A percentile compares a stretch with the other conserved stretches of the same genome.
These are phyloP conservation scores for Penicillium brasilianum DNA, from an alignment of 2,329 filamentous ascomycete species.

Conservation along the genomic window DNA sequence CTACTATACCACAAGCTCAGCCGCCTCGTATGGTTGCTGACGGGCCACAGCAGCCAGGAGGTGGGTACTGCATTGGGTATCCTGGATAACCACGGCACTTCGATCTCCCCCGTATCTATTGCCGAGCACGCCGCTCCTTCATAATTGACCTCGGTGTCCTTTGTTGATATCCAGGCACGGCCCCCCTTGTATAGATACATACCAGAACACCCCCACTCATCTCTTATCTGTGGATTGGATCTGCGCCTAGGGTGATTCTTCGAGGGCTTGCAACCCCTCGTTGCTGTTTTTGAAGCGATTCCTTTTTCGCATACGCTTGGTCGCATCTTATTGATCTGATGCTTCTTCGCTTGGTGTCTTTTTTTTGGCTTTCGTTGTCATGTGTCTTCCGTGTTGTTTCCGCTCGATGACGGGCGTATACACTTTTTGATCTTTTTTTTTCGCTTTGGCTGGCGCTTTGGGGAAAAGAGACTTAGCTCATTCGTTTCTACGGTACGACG, in stretches of 20 bases:
- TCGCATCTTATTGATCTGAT: background rate
- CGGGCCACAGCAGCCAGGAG: slow-evolving; percentile 40
- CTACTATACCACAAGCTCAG: slow-evolving; percentile 44
- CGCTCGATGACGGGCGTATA: slow-evolving; percentile 4
- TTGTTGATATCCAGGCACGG: background rate
- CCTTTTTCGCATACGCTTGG: slow-evolving; percentile 1
- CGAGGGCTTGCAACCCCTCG: background rate
- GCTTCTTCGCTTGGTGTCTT: background rate
- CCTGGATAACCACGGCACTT: slow-evolving; percentile 31
- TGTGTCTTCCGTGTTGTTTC: slow-evolving; percentile 8
- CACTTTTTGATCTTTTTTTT: background rate
- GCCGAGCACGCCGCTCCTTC: slow-evolving; percentile 22
- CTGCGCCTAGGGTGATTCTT: background rate
- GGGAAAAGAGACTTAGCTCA: slow-evolving; percentile 17
- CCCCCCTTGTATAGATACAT: slow-evolving; percentile 4
- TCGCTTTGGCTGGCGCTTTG: slow-evolving; percentile 16
- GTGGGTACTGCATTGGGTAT: slow-evolving; percentile 36
- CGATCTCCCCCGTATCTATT: slow-evolving; percentile 23
- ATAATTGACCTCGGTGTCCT: slow-evolving; percentile 3
- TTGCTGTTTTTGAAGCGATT: background rate
- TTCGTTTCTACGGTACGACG: slow-evolving; percentile 19
- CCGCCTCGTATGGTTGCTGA: slow-evolving; percentile 45
- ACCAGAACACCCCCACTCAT: background rate
- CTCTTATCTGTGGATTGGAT: background rate
- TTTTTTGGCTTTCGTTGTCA: background rate